Percentiles rank a stretch among this genome's conserved stretches.
phyloP scores from a whole-genome alignment of 306 rosid species.

The Cicer cuneatum region DNA sequence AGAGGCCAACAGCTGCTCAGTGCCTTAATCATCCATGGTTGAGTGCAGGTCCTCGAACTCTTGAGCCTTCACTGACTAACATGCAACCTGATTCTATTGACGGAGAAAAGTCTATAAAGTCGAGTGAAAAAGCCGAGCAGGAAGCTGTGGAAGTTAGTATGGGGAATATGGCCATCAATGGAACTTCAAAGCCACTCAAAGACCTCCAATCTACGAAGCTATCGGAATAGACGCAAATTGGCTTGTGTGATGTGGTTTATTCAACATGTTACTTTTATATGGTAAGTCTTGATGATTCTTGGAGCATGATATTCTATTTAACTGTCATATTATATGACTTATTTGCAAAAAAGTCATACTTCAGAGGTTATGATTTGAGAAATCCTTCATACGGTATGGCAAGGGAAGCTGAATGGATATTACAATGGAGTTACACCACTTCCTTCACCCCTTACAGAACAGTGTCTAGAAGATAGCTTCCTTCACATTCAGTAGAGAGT shows the following conservation, averaged over 20 bases:
- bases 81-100: slow-evolving; percentile 47
- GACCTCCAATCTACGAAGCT: slow-evolving; percentile 46
- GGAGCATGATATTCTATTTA: slow-evolving; percentile 25
- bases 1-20: slow-evolving; percentile 88
- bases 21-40: slow-evolving; percentile 93
- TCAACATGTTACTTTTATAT: slow-evolving; percentile 42
- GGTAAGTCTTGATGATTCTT: slow-evolving; percentile 29
- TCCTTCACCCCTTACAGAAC: slow-evolving; percentile 16
- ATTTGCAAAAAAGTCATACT: slow-evolving; percentile 22
- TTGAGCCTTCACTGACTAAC: slow-evolving; percentile 58
- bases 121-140: slow-evolving; percentile 63
- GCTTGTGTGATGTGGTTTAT: slow-evolving; percentile 20
- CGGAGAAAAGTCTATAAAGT: slow-evolving; percentile 46
- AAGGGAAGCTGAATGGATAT: slow-evolving; percentile 37
- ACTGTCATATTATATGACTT: slow-evolving; percentile 14
- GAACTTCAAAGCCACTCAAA: slow-evolving; percentile 57
- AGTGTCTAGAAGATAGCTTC: slow-evolving; percentile 31
- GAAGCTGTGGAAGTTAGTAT: slow-evolving; percentile 71
- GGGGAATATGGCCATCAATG: slow-evolving; percentile 64
- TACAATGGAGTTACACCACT: not conserved
- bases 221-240: slow-evolving; percentile 21
- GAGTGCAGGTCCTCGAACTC: slow-evolving; percentile 67
- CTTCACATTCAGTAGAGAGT: slow-evolving; percentile 27
- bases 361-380: slow-evolving; percentile 39
- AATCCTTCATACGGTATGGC: slow-evolving; percentile 26